Percentiles rank a stretch among this genome's conserved stretches.
These are phyloP conservation scores for Phaeomoniella chlamydospora DNA, from an alignment of 2,329 filamentous ascomycete species.

Conservation along the genomic window DNA sequence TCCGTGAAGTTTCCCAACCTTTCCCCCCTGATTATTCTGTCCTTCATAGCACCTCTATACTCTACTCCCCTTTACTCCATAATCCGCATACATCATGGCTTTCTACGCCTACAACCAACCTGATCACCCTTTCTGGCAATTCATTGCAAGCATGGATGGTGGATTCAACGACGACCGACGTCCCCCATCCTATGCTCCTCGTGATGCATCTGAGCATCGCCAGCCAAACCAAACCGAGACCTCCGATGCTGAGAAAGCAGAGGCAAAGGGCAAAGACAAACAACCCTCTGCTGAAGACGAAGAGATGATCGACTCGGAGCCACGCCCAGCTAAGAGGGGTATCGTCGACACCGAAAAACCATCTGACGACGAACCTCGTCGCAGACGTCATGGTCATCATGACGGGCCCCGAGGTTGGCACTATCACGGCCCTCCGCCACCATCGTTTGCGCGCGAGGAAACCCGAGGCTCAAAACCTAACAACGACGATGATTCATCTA, in stretches of 20 bases:
- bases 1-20: too few species aligned
- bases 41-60: too few species aligned
- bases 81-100: not conserved
- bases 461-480: too few species aligned
- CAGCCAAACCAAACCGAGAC: slow-evolving; percentile 12
- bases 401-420: slow-evolving; percentile 1
- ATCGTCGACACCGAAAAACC: slow-evolving; percentile 1
- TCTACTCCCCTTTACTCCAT: slow-evolving; percentile 1
- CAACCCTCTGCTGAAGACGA: slow-evolving; percentile 7
- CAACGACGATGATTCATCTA: too few species aligned
- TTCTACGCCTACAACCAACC: not conserved
- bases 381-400: not conserved
- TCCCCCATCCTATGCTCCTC: slow-evolving; percentile 22
- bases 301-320: slow-evolving; percentile 11
- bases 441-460: too few species aligned
- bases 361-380: slow-evolving; percentile 1
- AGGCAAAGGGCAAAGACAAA: slow-evolving; percentile 13
- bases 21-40: too few species aligned
- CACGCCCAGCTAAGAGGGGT: slow-evolving; percentile 2
- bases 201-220: slow-evolving; percentile 11
- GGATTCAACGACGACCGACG: slow-evolving; percentile 14
- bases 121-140: slow-evolving; percentile 41
- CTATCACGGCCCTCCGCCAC: slow-evolving; percentile 1
- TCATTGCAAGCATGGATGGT: slow-evolving; percentile 33
- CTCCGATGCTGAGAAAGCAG: slow-evolving; percentile 22